Conservation (phyloP, 2,329 filamentous ascomycete species). For the Epichloe sp. region DNA sequence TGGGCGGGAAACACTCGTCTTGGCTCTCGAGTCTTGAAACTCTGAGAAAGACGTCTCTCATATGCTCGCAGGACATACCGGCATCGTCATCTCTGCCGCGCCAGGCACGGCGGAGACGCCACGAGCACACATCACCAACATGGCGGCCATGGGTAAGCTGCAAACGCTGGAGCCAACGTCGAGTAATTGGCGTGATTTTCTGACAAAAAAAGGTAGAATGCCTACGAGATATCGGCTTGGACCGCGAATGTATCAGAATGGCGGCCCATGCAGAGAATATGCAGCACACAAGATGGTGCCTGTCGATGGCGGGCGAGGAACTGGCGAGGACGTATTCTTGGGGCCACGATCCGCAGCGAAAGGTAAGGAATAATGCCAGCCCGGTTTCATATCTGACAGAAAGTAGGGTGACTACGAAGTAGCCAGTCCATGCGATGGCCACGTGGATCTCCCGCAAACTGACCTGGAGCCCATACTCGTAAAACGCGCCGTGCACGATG, state of each 20-base stretch:
- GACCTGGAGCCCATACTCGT: constrained; percentile 28
- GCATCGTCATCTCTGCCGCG: constrained; percentile 38
- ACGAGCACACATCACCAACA: constrained; percentile 47
- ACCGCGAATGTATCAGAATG: constrained; percentile 24
- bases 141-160: constrained; percentile 31
- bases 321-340: constrained; percentile 36
- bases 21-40: not conserved
- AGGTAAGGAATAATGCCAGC: constrained; percentile 15
- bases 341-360: constrained; percentile 32
- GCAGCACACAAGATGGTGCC: constrained; percentile 38
- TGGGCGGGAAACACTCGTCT: no score
- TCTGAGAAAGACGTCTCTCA: not conserved
- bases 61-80: constrained; percentile 27
- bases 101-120: constrained; percentile 41
- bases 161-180: not conserved
- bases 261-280: constrained; percentile 27
- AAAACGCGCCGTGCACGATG: constrained; percentile 20
- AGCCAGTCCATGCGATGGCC: constrained; percentile 26
- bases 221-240: constrained; percentile 37
- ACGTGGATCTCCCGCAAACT: constrained; percentile 30
- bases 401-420: constrained; percentile 27
- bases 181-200: not conserved
- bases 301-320: constrained; percentile 38
- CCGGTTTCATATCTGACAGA: not conserved
- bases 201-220: constrained; percentile 25